Evolutionary conservation across 441 rosid genomes (phyloP).

Genomic region (Syzygium malaccense): DNA sequence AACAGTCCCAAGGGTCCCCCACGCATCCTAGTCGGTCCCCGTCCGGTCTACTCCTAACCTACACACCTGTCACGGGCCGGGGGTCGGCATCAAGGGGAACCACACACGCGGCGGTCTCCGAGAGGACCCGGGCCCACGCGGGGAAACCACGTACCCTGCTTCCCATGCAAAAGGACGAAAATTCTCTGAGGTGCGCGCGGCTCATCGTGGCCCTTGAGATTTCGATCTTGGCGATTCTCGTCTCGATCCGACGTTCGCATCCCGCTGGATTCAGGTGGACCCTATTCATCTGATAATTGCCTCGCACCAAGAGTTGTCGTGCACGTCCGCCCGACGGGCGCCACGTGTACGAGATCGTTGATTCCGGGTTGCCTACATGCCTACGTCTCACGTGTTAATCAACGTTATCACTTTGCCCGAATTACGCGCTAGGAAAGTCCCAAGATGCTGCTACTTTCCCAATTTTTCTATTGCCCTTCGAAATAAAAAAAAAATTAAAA

Average conservation of each 20-base stretch:
- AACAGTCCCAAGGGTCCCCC: conserved; percentile 20
- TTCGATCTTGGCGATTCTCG: background rate
- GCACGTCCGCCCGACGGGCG: background rate
- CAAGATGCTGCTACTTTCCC: background rate
- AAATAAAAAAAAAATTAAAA: background rate
- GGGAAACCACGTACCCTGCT: conserved; percentile 7
- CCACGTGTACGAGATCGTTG: conserved; percentile 23
- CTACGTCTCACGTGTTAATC: conserved; percentile 34
- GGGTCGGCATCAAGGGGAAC: background rate
- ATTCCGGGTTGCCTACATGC: conserved; percentile 9
- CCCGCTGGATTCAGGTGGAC: background rate
- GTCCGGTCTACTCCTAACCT: conserved; percentile 3
- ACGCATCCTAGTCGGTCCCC: conserved; percentile 7
- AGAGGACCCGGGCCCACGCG: background rate
- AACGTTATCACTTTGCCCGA: background rate
- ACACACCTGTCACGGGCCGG: conserved; percentile 11
- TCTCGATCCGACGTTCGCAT: background rate
- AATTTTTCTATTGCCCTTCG: background rate
- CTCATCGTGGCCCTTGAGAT: background rate
- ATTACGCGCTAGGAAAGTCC: background rate
- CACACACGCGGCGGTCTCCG: conserved; percentile 10
- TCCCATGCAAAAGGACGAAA: conserved; percentile 16
- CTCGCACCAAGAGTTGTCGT: conserved; percentile 15
- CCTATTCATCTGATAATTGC: background rate
- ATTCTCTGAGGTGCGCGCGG: background rate